phyloP scores from a whole-genome alignment of 2,329 filamentous ascomycete species.

The Penicillium freii region DNA sequence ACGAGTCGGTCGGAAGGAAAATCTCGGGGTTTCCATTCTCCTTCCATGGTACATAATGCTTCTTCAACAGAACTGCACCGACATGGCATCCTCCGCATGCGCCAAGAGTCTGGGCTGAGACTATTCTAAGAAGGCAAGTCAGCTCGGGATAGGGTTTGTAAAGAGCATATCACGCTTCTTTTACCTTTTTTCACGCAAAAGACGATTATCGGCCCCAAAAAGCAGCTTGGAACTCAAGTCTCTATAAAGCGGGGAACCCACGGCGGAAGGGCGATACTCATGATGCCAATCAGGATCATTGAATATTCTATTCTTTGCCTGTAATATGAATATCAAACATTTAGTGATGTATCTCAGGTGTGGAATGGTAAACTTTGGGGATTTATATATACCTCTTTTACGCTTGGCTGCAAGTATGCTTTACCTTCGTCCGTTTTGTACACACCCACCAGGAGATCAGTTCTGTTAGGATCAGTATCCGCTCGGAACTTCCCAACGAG shows the following conservation, averaged over 20 bases:
- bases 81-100: conserved; percentile 15
- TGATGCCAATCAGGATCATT: conserved; percentile 17
- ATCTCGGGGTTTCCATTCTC: conserved; percentile 8
- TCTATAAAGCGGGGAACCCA: conserved; percentile 12
- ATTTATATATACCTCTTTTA: conserved; percentile 9
- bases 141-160: background rate
- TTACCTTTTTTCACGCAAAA: conserved; percentile 15
- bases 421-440: conserved; percentile 18
- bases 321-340: background rate
- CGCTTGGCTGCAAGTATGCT: conserved; percentile 11
- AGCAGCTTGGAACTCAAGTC: conserved; percentile 10
- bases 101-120: conserved; percentile 15
- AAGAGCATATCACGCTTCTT: background rate
- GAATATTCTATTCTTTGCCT: conserved; percentile 16
- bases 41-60: conserved; percentile 17
- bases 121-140: background rate
- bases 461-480: conserved; percentile 12
- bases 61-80: conserved; percentile 8
- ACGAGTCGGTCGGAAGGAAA: conserved; percentile 14
- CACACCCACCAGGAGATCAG: conserved; percentile 15
- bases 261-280: conserved; percentile 12
- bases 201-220: conserved; percentile 14
- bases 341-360: background rate
- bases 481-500: conserved; percentile 2
- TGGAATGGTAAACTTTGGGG: background rate